Evolutionary conservation across 2,329 filamentous ascomycete genomes (phyloP), one percentile per base, ranked within the genome.

Genomic region (Nothophaeocryptopus gaeumannii): DNA sequence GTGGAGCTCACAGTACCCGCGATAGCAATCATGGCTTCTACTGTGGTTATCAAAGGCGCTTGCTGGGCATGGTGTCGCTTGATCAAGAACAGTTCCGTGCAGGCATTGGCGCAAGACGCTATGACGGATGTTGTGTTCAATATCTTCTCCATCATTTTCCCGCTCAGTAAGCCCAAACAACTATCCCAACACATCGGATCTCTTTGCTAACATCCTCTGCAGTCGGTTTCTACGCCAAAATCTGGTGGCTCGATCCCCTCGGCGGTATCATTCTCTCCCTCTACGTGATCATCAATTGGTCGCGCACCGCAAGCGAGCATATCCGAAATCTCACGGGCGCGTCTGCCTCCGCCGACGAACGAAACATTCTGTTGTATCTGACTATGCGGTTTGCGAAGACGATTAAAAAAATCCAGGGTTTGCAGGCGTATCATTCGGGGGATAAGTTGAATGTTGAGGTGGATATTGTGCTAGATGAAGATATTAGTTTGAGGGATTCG

Each of bases 371-470:
- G 15, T 77, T 96, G 1, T 96, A 96, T 71, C 79, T 95, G 59
- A 93, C 90, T 1, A 95, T 96, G 87, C 86, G 91, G 14, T 96
- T 96, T 66, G 90, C 90, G 39, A 89, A 87, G 59, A 86, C 87
- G 10, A 95, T 96, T 64, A 83, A 82, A 63, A 85, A 89, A 66
- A 93, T 95, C 53, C 89, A 93, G 66, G 89, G 89, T 30, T 73
- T 93, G 48, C 85, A 90, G 59, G 89, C 89, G 2, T 95, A 93
- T 66, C 89, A 95, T 63, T 84, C 85, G 0, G 89, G 89, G 20
- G 89, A 93, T 67, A 91, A 90, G 74, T 77, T 93, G 50, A 90
- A 89, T 56, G 87, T 92, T 20, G 82, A 86, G 62, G 88, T 92
- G 9, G 89, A 95, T 67, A 86, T 93, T 57, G 87, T 95, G 31